Evolutionary conservation across 2,329 filamentous ascomycete genomes (phyloP), one percentile per base, ranked within the genome.

Genomic region (Colletotrichum sp.): DNA sequence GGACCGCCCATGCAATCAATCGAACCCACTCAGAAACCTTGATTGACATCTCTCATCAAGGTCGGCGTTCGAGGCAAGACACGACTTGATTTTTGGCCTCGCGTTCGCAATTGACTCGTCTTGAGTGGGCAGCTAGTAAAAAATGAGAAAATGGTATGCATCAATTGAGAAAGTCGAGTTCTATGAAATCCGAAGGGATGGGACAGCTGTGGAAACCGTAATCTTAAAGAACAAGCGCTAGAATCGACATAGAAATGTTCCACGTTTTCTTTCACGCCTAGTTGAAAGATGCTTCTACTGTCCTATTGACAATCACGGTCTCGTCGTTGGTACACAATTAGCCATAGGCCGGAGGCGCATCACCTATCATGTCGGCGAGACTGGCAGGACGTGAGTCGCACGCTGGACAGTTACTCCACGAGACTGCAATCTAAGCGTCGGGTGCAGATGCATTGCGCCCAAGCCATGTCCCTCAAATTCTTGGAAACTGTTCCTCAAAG

Each of bases 151-250:
- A 7, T 13, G 18, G 5, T n/a, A 6, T 2, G 18, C 44, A 21
- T 7, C 44, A 4, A 49, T 49, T 13, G 18, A 12, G 0, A 49
- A 7, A 49, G 9, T 49, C 6, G 18, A 9, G 44, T n/a, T 21
- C 18, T 49, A 6, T 6, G 18, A 21, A n/a, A 21, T 49, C 2
- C 9, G 6, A 7, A 21, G 6, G 9, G 9, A 18, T 21, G n/a
- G 16, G 39, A 18, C 8, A 10, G 36, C 0, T 39, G 7, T 8
- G 36, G 36, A 39, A 39, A 39, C 7, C 3, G 8, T n/a, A 6
- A 2, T 6, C 3, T n/a, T 1, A 1, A 7, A 0, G 44, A 12
- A 49, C 18, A 7, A 18, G 5, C 5, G 9, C 9, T 7, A 7
- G 18, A 49, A 21, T 13, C 18, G 44, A 6, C 5, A 49, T 7